Percentiles rank a stretch among this genome's conserved stretches.
These are phyloP conservation scores for Geotrichum reessii DNA, from an alignment of 1,139 yeast species.

Conservation along the genomic window DNA sequence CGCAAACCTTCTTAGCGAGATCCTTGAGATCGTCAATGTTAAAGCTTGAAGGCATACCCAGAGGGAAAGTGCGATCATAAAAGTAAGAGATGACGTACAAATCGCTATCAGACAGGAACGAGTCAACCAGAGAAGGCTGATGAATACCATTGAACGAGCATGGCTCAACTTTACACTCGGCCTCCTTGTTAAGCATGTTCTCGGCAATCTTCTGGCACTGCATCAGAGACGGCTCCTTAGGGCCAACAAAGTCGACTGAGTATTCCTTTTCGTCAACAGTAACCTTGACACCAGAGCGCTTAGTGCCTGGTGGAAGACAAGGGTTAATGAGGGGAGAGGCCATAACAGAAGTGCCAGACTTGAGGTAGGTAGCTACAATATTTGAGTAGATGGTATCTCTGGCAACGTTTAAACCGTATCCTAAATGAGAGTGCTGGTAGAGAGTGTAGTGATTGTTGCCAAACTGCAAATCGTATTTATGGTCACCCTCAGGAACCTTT, in stretches of 20 bases:
- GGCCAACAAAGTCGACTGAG: constrained; percentile 64
- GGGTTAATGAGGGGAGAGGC: constrained; percentile 45
- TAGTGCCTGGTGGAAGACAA: constrained; percentile 69
- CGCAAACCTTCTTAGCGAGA: constrained; percentile 76
- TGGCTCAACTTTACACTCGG: constrained; percentile 61
- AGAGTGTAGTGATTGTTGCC: constrained; percentile 68
- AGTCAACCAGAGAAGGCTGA: constrained; percentile 78
- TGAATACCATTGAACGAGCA: constrained; percentile 92
- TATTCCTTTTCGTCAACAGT: constrained; percentile 17
- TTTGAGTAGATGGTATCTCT: constrained; percentile 69
- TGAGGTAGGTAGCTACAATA: constrained; percentile 18
- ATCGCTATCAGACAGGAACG: constrained; percentile 64
- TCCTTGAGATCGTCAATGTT: constrained; percentile 78
- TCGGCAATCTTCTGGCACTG: constrained; percentile 81
- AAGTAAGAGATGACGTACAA: constrained; percentile 82
- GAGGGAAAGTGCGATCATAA: constrained; percentile 82
- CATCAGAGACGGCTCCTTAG: constrained; percentile 50
- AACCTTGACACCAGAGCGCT: constrained; percentile 40
- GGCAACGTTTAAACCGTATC: constrained; percentile 89
- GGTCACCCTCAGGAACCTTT: constrained; percentile 76
- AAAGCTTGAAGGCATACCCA: constrained; percentile 91
- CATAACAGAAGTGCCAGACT: constrained; percentile 12
- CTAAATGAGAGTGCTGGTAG: constrained; percentile 86
- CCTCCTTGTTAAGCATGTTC: constrained; percentile 66
- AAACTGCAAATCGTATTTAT: constrained; percentile 66